Percentiles rank a stretch among this genome's conserved stretches.
These are phyloP conservation scores for Curvularia spicifera DNA, from an alignment of 2,329 filamentous ascomycete genomes.

Conservation along the genomic window DNA sequence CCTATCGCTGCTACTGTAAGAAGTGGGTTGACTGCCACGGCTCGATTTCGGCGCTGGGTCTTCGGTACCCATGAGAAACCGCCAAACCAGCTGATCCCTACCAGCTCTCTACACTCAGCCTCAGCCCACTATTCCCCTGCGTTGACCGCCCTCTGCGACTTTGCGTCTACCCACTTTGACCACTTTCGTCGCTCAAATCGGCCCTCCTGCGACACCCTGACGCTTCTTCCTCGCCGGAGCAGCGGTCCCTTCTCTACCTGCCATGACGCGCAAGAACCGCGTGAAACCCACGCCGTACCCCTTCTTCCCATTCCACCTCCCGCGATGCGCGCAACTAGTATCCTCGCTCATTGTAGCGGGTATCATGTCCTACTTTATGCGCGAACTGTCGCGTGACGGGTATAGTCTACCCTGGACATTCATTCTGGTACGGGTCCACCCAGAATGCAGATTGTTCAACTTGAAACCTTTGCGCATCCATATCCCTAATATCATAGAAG, in stretches of 20 bases:
- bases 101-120: background rate
- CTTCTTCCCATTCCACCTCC: slow-evolving; percentile 51
- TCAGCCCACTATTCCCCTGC: background rate
- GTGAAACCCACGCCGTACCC: slow-evolving; percentile 54
- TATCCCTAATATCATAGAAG: background rate
- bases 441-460: background rate
- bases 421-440: slow-evolving; percentile 56
- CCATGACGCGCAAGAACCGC: slow-evolving; percentile 31
- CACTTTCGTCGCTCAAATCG: too few relatives aligned
- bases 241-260: background rate
- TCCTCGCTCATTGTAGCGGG: slow-evolving; percentile 58
- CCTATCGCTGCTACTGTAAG: background rate
- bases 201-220: background rate
- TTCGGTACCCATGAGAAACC: background rate
- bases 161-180: background rate
- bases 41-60: background rate
- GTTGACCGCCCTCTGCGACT: background rate
- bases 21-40: background rate
- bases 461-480: background rate
- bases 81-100: slow-evolving; percentile 1
- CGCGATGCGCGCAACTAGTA: slow-evolving; percentile 52
- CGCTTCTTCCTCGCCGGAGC: background rate
- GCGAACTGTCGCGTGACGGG: slow-evolving; percentile 58
- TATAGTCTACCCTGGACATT: slow-evolving; percentile 66
- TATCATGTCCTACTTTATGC: slow-evolving; percentile 64